A percentile compares a stretch with the other conserved stretches of the same genome.
Conservation (phyloP, 2,329 filamentous ascomycete species). For the Fusarium lyarnte region DNA sequence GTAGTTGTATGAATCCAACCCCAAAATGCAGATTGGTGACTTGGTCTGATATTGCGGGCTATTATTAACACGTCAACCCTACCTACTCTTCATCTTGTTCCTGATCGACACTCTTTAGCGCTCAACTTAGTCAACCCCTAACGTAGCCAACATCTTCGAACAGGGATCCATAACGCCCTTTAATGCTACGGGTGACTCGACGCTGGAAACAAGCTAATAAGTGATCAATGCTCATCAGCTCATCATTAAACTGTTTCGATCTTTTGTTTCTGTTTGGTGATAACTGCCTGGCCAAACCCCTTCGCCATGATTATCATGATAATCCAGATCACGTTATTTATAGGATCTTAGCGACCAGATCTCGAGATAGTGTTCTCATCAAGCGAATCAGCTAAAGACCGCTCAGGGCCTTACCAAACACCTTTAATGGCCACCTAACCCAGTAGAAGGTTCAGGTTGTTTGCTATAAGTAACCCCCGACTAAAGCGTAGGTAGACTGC, state of each 20-base stretch:
- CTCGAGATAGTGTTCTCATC: not conserved
- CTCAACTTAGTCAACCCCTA: constrained; percentile 22
- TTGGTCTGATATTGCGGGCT: not conserved
- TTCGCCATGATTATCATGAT: not conserved
- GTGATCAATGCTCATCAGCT: constrained; percentile 1
- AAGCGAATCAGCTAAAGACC: not conserved
- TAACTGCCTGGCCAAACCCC: not conserved
- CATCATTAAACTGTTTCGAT: constrained; percentile 4
- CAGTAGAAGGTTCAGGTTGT: not conserved
- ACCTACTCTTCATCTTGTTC: constrained; percentile 17
- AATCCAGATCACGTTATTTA: not conserved
- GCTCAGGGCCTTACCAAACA: not conserved
- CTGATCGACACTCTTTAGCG: constrained; percentile 35
- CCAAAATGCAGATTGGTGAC: not conserved
- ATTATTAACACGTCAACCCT: not conserved
- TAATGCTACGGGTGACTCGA: constrained; percentile 1
- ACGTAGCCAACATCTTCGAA: constrained; percentile 11
- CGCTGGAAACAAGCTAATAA: not conserved
- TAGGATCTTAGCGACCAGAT: not conserved
- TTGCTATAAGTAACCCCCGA: constrained; percentile 10
- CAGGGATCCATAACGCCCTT: constrained; percentile 21
- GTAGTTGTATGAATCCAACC: not conserved
- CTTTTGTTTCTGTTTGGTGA: not conserved
- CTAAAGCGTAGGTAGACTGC: constrained; percentile 8
- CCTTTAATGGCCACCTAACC: not conserved